These are phyloP conservation scores for Capronia americana DNA, from an alignment of 2,329 filamentous ascomycete genomes.

Conservation along the genomic window DNA sequence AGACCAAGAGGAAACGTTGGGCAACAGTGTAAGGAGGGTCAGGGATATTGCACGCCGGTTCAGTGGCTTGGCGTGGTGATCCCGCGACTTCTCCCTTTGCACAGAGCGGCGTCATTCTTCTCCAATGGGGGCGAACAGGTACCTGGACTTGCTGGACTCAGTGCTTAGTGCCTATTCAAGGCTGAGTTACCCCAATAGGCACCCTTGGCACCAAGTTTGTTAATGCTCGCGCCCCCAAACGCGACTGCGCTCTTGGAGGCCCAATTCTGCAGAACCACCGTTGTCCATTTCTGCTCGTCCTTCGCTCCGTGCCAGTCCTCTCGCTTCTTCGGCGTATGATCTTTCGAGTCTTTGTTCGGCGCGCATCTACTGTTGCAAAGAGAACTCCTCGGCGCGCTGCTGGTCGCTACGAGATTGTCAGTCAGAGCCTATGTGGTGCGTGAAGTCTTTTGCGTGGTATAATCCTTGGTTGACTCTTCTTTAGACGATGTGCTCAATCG, in stretches of 20 bases:
- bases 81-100: no score
- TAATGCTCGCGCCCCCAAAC: background rate
- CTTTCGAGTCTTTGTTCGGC: slow-evolving; percentile 22
- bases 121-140: no score
- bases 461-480: slow-evolving; percentile 18
- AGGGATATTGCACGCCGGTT: no score
- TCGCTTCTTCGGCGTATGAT: slow-evolving; percentile 27
- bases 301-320: background rate
- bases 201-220: background rate
- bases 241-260: background rate
- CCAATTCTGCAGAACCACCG: background rate
- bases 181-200: no score
- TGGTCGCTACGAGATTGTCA: slow-evolving; percentile 23
- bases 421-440: slow-evolving; percentile 29
- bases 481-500: slow-evolving; percentile 72
- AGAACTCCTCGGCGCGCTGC: slow-evolving; percentile 6
- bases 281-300: background rate
- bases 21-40: no score
- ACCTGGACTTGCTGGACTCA: no score
- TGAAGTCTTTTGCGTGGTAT: background rate
- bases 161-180: no score
- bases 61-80: no score
- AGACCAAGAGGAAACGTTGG: no score
- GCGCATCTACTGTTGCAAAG: slow-evolving; percentile 26
- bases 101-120: no score